Percentiles rank a stretch among this genome's conserved stretches.
phyloP scores from a whole-genome alignment of 1,284 basidiomycete genomes.

The Heterobasidion irregulare region DNA sequence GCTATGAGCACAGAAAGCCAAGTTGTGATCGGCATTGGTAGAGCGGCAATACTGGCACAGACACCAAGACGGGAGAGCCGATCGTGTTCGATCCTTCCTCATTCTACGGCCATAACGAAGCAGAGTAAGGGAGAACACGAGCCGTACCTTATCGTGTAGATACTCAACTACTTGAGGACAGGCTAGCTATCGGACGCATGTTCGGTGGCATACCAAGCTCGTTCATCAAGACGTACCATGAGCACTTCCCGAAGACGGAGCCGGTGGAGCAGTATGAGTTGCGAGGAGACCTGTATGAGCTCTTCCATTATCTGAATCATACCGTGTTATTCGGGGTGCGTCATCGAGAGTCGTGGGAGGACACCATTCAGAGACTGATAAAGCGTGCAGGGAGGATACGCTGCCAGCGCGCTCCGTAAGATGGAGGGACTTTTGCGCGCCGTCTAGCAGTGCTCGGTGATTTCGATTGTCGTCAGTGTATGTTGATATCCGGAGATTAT shows the following conservation, averaged over 20 bases:
- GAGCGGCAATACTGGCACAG: conserved; percentile 69
- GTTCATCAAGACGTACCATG: conserved; percentile 74
- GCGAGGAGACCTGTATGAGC: conserved; percentile 68
- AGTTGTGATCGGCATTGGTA: conserved; percentile 17
- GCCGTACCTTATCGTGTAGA: not conserved
- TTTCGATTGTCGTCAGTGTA: not conserved
- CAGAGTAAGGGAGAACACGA: conserved; percentile 51
- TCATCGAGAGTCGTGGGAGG: conserved; percentile 6
- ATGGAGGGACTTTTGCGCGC: conserved; percentile 42
- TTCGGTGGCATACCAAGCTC: conserved; percentile 72
- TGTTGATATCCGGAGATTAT: too few relatives aligned
- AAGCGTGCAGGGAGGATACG: conserved; percentile 44
- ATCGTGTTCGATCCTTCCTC: conserved; percentile 80
- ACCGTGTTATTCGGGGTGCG: conserved; percentile 67
- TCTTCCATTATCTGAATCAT: conserved; percentile 87
- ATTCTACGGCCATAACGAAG: conserved; percentile 83
- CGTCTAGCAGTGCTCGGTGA: conserved; percentile 6
- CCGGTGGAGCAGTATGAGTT: conserved; percentile 65
- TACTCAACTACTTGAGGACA: conserved; percentile 17
- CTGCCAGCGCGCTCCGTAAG: conserved; percentile 42
- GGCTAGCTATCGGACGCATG: conserved; percentile 75
- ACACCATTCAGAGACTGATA: not conserved
- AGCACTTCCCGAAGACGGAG: conserved; percentile 56
- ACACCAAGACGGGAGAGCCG: conserved; percentile 44
- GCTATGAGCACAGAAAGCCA: not conserved